Evolutionary conservation across 257 asterid genomes (phyloP).

Genomic region (Scutellaria baicalensis): DNA sequence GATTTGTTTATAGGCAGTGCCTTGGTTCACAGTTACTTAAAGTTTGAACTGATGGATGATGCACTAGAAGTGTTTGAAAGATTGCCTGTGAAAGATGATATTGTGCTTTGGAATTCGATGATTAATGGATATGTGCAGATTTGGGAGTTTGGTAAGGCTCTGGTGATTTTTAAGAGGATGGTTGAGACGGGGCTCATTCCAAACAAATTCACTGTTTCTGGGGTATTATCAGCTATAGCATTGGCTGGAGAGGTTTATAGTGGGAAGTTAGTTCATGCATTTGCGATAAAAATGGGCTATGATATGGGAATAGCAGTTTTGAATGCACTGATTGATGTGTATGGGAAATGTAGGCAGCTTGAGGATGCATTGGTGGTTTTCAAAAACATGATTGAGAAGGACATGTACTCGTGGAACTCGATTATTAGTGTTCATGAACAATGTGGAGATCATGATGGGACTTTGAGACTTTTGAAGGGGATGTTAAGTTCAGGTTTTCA

Average conservation of each 20-base stretch:
- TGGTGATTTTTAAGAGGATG: constrained; percentile 49
- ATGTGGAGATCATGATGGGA: constrained; percentile 63
- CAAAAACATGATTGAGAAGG: constrained; percentile 46
- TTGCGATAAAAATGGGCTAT: constrained; percentile 47
- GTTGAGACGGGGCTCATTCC: constrained; percentile 40
- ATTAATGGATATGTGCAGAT: constrained; percentile 60
- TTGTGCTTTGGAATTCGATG: constrained; percentile 82
- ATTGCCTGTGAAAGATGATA: constrained; percentile 55
- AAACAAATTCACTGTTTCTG: constrained; percentile 51
- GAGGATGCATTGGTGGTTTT: constrained; percentile 48
- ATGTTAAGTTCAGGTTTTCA: constrained; percentile 45
- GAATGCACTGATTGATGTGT: constrained; percentile 79
- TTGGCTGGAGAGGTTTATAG: constrained; percentile 43
- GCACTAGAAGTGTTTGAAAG: constrained; percentile 58
- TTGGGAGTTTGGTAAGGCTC: constrained; percentile 42
- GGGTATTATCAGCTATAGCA: constrained; percentile 60
- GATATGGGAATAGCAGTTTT: constrained; percentile 40
- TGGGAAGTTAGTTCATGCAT: constrained; percentile 52
- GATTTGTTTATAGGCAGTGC: constrained; percentile 74
- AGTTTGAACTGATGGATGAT: constrained; percentile 38
- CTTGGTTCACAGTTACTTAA: constrained; percentile 51
- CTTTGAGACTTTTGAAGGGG: constrained; percentile 44
- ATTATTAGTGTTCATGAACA: constrained; percentile 62
- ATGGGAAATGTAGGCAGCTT: constrained; percentile 67
- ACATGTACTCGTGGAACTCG: constrained; percentile 88